Base-by-base conservation (phyloP, 2,329 filamentous ascomycete genomes). In the Colletotrichum sp. region DNA sequence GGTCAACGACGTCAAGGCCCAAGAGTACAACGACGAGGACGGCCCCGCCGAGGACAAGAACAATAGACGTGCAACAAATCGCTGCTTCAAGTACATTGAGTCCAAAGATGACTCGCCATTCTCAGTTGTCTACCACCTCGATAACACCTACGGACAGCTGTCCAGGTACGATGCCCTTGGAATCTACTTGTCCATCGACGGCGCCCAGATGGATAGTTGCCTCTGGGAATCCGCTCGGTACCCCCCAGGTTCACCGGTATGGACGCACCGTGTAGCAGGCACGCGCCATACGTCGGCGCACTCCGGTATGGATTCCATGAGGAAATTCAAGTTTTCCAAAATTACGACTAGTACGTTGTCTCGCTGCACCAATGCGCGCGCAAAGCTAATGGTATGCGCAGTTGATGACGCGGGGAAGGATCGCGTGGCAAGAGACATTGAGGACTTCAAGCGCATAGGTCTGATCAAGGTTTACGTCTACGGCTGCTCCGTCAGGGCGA, bases 1-100 rank as follows among this genome's bases (percentile, higher is more conserved):
- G n/a, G 77, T 80, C 16, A 70, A 80, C 26, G 78, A 77, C 9
- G n/a, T 72, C 10, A 66, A 67, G 1, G 77, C 79, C 3, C 49
- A 63, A 24, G 81, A 82, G 36, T 80, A 80, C 18, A 65, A 72
- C 16, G 76, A 79, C 26, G 60, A 69, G 24, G 79, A 79, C 12
- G 71, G 66, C 39, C 16, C 32, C 6, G 68, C 64, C 7, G 52
- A 64, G 9, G 57, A 69, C 12, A 18, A 39, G 13, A 76, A 72
- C 34, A 34, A 30, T 5, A 32, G 18, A n/a, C 57, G 32, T 18
- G 77, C 75, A 9, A 15, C 16, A 2, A 24, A 36, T 26, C 73
- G 65, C 10, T 52, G 18, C 39, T 71, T 36, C 39, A 78, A 71
- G 12, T 81, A 77, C 39, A 75, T 81, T 44, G 79, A 81, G 70